Conservation (phyloP, 2,329 filamentous ascomycete species). For the Capronia americana region DNA sequence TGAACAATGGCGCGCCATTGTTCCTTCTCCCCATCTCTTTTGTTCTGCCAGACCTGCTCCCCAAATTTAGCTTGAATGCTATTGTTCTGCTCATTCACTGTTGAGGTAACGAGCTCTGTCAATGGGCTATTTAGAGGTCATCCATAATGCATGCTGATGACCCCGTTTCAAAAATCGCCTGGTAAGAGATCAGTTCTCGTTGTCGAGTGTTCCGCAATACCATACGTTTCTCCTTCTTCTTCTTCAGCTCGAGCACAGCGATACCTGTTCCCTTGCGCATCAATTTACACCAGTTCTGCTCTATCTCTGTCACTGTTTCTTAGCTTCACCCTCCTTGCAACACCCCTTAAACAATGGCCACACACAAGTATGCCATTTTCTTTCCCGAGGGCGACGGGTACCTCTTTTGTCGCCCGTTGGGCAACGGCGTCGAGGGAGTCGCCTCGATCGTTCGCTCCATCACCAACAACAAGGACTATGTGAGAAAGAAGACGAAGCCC, state of each 20-base stretch:
- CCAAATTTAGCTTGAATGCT: background rate
- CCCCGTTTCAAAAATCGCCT: background rate
- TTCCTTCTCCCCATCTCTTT: background rate
- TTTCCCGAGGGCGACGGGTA: slow-evolving; percentile 26
- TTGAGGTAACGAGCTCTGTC: background rate
- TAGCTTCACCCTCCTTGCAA: background rate
- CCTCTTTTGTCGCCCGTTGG: slow-evolving; percentile 7
- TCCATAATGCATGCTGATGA: background rate
- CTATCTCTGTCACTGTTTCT: background rate
- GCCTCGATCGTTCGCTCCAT: slow-evolving; percentile 26
- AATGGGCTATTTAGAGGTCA: background rate
- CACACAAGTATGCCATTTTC: slow-evolving; percentile 23
- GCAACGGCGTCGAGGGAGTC: slow-evolving; percentile 11
- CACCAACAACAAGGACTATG: slow-evolving; percentile 26
- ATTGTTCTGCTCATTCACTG: background rate
- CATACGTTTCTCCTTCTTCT: background rate
- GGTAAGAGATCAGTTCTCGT: background rate
- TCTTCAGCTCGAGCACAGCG: background rate
- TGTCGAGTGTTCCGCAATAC: background rate
- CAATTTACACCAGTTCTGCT: background rate
- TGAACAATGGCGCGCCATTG: background rate
- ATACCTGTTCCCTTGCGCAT: background rate
- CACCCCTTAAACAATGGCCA: background rate
- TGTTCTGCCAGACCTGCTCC: background rate
- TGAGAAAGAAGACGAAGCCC: slow-evolving; percentile 30